Conservation (phyloP, 345 rosid genomes). For the Viola odorata region DNA sequence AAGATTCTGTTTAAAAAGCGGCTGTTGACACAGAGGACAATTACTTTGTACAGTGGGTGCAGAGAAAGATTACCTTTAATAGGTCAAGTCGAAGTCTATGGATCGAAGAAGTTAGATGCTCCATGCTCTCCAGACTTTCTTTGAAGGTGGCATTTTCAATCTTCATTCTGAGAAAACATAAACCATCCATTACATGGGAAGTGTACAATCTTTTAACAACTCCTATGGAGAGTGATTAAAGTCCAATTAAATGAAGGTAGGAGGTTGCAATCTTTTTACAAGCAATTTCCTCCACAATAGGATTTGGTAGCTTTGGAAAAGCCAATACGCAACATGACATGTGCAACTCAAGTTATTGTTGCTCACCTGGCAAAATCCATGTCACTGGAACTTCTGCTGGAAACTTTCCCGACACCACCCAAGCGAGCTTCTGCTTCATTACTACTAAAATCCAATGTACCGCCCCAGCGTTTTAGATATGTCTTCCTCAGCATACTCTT, state of each 20-base stretch:
- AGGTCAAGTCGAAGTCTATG: constrained; percentile 81
- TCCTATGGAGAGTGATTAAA: not conserved
- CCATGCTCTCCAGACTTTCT: constrained; percentile 83
- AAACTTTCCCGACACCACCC: constrained; percentile 33
- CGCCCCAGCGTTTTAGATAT: constrained; percentile 77
- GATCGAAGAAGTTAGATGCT: constrained; percentile 64
- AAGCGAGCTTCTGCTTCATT: constrained; percentile 35
- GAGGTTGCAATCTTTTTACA: not conserved
- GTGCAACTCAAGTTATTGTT: not conserved
- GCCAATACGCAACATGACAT: not conserved
- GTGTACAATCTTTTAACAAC: not conserved
- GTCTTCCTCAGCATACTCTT: constrained; percentile 75
- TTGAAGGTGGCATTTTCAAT: constrained; percentile 85
- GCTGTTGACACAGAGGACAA: not conserved
- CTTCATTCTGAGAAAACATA: constrained; percentile 47
- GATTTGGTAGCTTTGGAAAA: not conserved
- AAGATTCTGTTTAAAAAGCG: not conserved
- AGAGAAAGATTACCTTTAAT: constrained; percentile 46
- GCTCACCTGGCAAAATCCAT: constrained; percentile 76
- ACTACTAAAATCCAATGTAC: constrained; percentile 40
- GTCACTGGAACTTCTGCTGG: constrained; percentile 28
- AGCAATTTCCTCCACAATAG: no score
- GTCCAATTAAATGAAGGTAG: not conserved
- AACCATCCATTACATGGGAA: not conserved
- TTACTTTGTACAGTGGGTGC: not conserved